Evolutionary conservation across 108 stramenopile genomes (phyloP).

Genomic region (Skeletonema menzelii): DNA sequence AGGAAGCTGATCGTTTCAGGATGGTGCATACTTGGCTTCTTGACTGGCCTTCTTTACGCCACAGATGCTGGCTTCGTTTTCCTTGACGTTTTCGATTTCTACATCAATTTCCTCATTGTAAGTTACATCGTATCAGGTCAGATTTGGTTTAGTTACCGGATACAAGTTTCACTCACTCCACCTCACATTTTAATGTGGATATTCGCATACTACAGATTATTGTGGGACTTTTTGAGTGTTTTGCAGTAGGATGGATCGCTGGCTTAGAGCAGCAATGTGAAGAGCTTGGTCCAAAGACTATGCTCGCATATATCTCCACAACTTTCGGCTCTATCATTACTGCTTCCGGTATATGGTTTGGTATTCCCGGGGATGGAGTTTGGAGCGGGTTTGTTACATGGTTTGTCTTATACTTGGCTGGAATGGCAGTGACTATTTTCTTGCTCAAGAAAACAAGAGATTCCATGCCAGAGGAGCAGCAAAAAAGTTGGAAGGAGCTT

Average conservation of each 20-base stretch:
- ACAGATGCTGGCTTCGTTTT: slow-evolving; percentile 57
- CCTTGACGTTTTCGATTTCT: slow-evolving; percentile 56
- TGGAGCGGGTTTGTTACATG: slow-evolving; percentile 39
- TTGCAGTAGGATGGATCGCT: slow-evolving; percentile 55
- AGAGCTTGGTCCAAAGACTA: slow-evolving; percentile 26
- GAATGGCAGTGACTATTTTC: slow-evolving; percentile 24
- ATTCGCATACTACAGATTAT: slow-evolving; percentile 8
- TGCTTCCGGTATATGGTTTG: slow-evolving; percentile 46
- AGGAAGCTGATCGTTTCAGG: slow-evolving; percentile 26
- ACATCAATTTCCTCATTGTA: slow-evolving; percentile 57
- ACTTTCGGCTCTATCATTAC: slow-evolving; percentile 47
- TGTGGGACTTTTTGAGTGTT: slow-evolving; percentile 52
- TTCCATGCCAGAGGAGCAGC: slow-evolving; percentile 8
- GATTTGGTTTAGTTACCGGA: not conserved
- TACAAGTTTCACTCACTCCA: not conserved
- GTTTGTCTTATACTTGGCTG: slow-evolving; percentile 29
- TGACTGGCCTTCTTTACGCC: slow-evolving; percentile 36
- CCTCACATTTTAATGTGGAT: not conserved
- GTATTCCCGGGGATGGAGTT: slow-evolving; percentile 11
- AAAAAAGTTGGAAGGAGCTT: slow-evolving; percentile 32
- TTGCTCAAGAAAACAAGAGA: slow-evolving; percentile 17
- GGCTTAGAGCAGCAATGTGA: slow-evolving; percentile 29
- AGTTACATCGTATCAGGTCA: not conserved
- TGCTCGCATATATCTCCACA: slow-evolving; percentile 32
- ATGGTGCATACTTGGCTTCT: slow-evolving; percentile 16